Evolutionary conservation across 805 yeast species (phyloP).

Genomic region (Starmerella tilneyi): DNA sequence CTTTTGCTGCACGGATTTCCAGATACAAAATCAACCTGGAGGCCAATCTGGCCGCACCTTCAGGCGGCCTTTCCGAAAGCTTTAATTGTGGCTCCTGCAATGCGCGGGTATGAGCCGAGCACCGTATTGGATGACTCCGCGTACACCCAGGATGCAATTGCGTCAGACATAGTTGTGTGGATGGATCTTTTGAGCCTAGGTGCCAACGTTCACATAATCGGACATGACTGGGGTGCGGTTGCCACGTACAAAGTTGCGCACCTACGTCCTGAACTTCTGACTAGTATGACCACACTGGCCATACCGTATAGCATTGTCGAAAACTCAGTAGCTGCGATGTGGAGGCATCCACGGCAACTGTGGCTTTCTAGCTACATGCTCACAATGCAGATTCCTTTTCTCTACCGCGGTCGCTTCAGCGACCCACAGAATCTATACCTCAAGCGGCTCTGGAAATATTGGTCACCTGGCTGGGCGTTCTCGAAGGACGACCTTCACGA

Average conservation of each 20-base stretch:
- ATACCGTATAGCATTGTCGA: constrained; percentile 24
- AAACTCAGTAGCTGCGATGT: constrained; percentile 1
- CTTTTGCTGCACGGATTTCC: constrained; percentile 28
- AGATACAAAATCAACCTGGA: constrained; percentile 23
- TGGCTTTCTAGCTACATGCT: constrained; percentile 26
- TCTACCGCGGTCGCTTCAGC: constrained; percentile 20
- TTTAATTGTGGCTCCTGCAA: constrained; percentile 24
- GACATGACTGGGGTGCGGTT: constrained; percentile 29
- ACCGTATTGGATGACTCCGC: constrained; percentile 14
- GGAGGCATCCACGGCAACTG: constrained; percentile 22
- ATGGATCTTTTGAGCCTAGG: constrained; percentile 16
- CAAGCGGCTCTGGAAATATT: constrained; percentile 23
- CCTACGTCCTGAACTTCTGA: constrained; percentile 21
- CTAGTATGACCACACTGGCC: constrained; percentile 22
- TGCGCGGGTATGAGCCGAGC: constrained; percentile 27
- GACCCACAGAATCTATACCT: constrained; percentile 14
- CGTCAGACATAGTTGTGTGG: constrained; percentile 19
- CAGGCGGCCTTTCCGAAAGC: constrained; percentile 11
- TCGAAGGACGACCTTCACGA: constrained; percentile 16
- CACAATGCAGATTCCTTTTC: constrained; percentile 24
- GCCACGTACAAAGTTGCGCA: constrained; percentile 21
- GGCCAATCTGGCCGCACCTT: constrained; percentile 16
- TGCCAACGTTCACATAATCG: constrained; percentile 24
- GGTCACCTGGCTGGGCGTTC: constrained; percentile 26
- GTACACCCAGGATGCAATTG: constrained; percentile 18